Conservation (phyloP, 176 grass and related monocot species). For the Aegilops longissima region DNA sequence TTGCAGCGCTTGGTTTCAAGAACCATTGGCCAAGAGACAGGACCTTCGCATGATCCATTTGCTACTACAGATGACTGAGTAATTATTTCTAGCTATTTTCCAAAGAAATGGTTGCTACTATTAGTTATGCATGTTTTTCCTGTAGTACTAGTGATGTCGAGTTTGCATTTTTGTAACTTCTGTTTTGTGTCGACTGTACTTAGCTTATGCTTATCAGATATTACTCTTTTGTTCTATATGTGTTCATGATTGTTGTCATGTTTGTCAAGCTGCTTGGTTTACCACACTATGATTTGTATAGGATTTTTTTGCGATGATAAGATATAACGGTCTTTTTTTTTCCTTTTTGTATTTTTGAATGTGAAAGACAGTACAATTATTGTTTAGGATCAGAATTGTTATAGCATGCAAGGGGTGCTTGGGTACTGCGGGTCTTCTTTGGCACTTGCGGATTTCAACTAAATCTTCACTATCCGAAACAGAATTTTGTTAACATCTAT, state of each 20-base stretch:
- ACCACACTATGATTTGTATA: background rate
- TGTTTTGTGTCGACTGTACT: conserved; percentile 24
- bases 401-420: background rate
- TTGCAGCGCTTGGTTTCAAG: conserved; percentile 91
- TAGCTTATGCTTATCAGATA: conserved; percentile 2
- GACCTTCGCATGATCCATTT: conserved; percentile 82
- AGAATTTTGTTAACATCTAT: background rate
- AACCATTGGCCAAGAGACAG: conserved; percentile 83
- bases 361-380: background rate
- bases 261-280: background rate
- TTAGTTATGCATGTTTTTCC: conserved; percentile 3
- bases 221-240: background rate
- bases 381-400: background rate
- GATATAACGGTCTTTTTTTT: background rate
- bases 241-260: conserved; percentile 7
- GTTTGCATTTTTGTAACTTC: conserved; percentile 29
- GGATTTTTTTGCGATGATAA: background rate
- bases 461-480: background rate
- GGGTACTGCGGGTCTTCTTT: background rate
- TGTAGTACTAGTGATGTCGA: conserved; percentile 5
- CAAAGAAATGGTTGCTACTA: conserved; percentile 4
- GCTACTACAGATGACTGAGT: conserved; percentile 60
- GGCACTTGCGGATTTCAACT: background rate
- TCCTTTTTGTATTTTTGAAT: background rate
- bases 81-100: conserved; percentile 30